A percentile compares a stretch with the other conserved stretches of the same genome.
These are phyloP conservation scores for Penicillium bovifimosum DNA, from an alignment of 495 filamentous ascomycete genomes.

Conservation along the genomic window DNA sequence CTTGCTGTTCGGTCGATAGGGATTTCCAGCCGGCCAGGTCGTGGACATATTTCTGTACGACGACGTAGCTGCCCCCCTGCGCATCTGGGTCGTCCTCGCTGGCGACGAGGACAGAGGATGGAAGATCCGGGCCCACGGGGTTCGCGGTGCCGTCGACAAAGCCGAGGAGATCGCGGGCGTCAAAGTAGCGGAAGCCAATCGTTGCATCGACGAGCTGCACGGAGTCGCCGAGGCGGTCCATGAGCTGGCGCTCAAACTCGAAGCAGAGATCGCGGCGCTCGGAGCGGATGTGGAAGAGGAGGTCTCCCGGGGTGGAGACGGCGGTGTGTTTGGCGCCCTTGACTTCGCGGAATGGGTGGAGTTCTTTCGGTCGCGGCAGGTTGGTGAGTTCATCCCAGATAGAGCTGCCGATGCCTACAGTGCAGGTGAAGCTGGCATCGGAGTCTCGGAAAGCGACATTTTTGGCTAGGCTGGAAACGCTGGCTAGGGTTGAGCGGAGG, in stretches of 20 bases:
- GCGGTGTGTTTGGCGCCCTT: constrained; percentile 43
- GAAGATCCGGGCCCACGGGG: constrained; percentile 45
- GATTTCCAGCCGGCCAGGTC: constrained; percentile 42
- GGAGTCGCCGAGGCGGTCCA: constrained; percentile 44
- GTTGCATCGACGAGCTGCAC: constrained; percentile 48
- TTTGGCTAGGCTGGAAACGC: constrained; percentile 43
- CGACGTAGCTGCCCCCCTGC: constrained; percentile 49
- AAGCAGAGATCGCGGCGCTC: constrained; percentile 54
- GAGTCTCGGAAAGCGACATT: constrained; percentile 51
- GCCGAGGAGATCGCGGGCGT: constrained; percentile 52
- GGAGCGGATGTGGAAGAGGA: constrained; percentile 53
- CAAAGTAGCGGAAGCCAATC: constrained; percentile 54
- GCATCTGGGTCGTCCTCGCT: constrained; percentile 35
- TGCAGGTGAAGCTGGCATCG: constrained; percentile 45
- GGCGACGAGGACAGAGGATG: constrained; percentile 39
- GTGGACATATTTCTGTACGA: constrained; percentile 56
- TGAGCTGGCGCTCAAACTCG: constrained; percentile 51
- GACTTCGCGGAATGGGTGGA: constrained; percentile 46
- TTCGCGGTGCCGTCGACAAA: constrained; percentile 58
- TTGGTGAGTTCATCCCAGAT: constrained; percentile 44
- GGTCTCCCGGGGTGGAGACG: constrained; percentile 48
- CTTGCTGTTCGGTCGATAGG: constrained; percentile 47
- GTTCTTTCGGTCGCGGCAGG: constrained; percentile 44
- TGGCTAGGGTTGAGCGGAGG: constrained; percentile 41
- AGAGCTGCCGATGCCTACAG: constrained; percentile 49